Evolutionary conservation across 2,329 filamentous ascomycete genomes (phyloP), one percentile per base, ranked within the genome.

Genomic region (Cladosporium austrohemisphaericum): DNA sequence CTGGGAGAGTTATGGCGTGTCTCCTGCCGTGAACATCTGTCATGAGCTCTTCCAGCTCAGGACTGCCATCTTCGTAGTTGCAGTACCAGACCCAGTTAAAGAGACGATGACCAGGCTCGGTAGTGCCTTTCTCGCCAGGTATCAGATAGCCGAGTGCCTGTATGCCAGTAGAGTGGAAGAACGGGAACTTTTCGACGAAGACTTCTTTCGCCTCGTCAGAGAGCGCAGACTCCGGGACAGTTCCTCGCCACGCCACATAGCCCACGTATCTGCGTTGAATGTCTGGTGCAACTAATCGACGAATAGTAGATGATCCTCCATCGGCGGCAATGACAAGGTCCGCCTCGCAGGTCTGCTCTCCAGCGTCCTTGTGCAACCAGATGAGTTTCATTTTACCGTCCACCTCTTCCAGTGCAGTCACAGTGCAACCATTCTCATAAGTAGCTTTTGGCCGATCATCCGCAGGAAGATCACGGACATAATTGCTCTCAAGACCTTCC

Each of bases 71-170:
- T 0, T 61, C 53, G 20, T 70, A 64, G 53, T 75, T 72, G 45
- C 60, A 66, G 59, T 76, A 77, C 65, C 71, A 75, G 1, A 76
- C 70, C 53, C 67, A 75, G 50, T 76, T 76, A 53, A 76, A 63
- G 3, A 73, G 65, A 9, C 72, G 67, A 19, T 71, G 57, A 4
- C 69, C 71, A 0, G 63, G 58, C 25, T 63, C 59, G 4, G 72
- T 61, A 1, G 61, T 64, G 2, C 72, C 73, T 22, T 70, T 58
- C 11, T 66, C 60, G 1, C 70, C 69, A 1, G 73, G 74, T n/a
- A 77, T 74, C 4, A 70, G 58, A 53, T 76, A 76, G 10, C 65
- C 68, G 1, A 72, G 60, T 16, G 68, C 65, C 41, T 71, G 68
- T 1, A 67, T 60, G 11, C 67, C 68, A 7, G 52, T 41, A 1